Evolutionary conservation across 768 basidiomycete genomes (phyloP), one percentile per base, ranked within the genome.

Genomic region (Russula earlei): DNA sequence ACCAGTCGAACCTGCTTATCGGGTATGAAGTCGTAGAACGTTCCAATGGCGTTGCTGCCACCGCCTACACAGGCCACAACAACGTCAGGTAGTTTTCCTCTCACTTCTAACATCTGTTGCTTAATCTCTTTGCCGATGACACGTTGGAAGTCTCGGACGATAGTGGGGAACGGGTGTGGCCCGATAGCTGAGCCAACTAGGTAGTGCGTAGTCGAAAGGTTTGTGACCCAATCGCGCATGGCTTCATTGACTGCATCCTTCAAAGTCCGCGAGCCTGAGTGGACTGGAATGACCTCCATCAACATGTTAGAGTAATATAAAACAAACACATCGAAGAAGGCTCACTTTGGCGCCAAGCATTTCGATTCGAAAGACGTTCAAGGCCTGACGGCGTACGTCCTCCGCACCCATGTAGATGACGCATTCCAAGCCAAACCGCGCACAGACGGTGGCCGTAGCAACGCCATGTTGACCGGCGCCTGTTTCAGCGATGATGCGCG

Each of bases 191-290:
- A 97, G 29, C 96, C 96, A 59, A 99, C 91, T 62, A 97, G 82
- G 72, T 97, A 99, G 71, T 98, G 93, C 1, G 95, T 98, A 5
- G 76, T 91, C 12, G 91, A 75, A 31, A 99, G 79, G 68, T 97
- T 94, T 29, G 94, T 93, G 11, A 98, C 96, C 96, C 96, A 98
- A 71, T 97, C 94, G 41, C 96, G 84, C 80, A 98, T 81, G 5
- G 96, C 95, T 61, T 97, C 95, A 73, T 97, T 99, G 62, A 98
- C 92, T 25, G 96, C 95, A 65, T 98, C 96, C 71, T 99, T 99
- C 62, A 99, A 75, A 5, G 95, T 98, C 66, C 87, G 81, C 22
- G 95, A 91, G 22, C 96, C 96, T 5, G 94, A 94, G 53, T 87
- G 74, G 24, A 98, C 95, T 14, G 96, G 88, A 49, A 99, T 74